Base-by-base conservation (phyloP, 345 rosid genomes). In the Lagerstroemia speciosa region DNA sequence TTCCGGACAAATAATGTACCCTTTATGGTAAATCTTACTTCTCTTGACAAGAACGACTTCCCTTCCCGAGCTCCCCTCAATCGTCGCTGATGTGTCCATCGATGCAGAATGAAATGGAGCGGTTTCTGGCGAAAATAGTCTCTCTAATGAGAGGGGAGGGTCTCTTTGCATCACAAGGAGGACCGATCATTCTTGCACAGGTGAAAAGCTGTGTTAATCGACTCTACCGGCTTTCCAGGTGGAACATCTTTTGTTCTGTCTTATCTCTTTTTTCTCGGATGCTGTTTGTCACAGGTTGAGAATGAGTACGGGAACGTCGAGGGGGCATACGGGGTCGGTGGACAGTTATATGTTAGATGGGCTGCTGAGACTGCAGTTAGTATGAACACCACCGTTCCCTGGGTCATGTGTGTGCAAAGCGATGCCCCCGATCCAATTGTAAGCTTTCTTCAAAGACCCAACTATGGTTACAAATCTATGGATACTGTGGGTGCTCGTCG, bases 161-260 rank as follows among this genome's bases (percentile, higher is more conserved):
- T 64, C 89, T 85, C 45, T 85, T 85, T 80, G 92, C 89, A 64
- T 67, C 86, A 20, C 87, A 84, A 73, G 92, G 89, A 70, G 89
- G 92, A 63, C 87, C 92, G n/a, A 81, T 84, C 75, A 84, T 85
- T 73, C 87, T 87, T 69, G 81, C 92, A 26, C 89, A 85, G 86
- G 87, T 87, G 19, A 48, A 8, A 31, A 30, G 19, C 69, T 46
- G 68, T 11, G 6, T 14, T 10, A 29, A 66, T 46, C 2, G 15
- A 8, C 19, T 22, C 2, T 16, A 15, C 30, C 38, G 0, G 5
- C 60, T 22, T 12, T 22, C 9, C 12, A 26, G 24, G 15, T 8
- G 6, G 15, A 55, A 31, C 30, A 5, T 33, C 30, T 32, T 33
- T 29, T 67, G 41, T 14, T 53, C 62, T 58, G 69, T 34, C 60